A percentile compares a stretch with the other conserved stretches of the same genome.
Evolutionary conservation across 2,329 filamentous ascomycete genomes (phyloP).

Genomic region (Diaporthe humulicola): DNA sequence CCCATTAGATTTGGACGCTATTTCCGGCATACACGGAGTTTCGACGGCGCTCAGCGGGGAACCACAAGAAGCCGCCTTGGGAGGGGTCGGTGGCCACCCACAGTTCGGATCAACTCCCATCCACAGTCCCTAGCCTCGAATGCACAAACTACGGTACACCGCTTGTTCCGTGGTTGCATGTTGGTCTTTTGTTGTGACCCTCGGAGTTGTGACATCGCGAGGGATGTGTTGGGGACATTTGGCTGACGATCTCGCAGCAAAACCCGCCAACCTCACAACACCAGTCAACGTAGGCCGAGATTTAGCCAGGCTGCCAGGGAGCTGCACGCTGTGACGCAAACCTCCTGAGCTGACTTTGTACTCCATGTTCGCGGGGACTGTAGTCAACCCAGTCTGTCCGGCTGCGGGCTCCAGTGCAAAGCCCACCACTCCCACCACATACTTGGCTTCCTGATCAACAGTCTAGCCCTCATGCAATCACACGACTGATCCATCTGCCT

Average conservation of each 20-base stretch:
- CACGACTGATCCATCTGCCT: constrained; percentile 43
- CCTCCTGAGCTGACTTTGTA: constrained; percentile 21
- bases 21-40: constrained; percentile 31
- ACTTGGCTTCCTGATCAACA: constrained; percentile 16
- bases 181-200: constrained; percentile 1
- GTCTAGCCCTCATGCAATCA: constrained; percentile 18
- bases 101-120: constrained; percentile 28
- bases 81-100: constrained; percentile 33
- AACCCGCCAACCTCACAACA: constrained; percentile 23
- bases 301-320: constrained; percentile 25
- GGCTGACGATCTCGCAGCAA: constrained; percentile 28
- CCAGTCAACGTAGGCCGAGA: constrained; percentile 26
- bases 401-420: constrained; percentile 25
- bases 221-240: constrained; percentile 9
- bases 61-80: constrained; percentile 28
- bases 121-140: constrained; percentile 29
- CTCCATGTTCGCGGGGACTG: constrained; percentile 11
- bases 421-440: constrained; percentile 16
- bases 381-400: constrained; percentile 2
- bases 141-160: constrained; percentile 34
- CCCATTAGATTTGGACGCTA: constrained; percentile 36
- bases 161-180: constrained; percentile 36
- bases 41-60: constrained; percentile 35
- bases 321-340: constrained; percentile 36
- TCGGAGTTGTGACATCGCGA: constrained; percentile 32